phyloP scores from a whole-genome alignment of 106 monocot genomes.

The Gastrodia elata region DNA sequence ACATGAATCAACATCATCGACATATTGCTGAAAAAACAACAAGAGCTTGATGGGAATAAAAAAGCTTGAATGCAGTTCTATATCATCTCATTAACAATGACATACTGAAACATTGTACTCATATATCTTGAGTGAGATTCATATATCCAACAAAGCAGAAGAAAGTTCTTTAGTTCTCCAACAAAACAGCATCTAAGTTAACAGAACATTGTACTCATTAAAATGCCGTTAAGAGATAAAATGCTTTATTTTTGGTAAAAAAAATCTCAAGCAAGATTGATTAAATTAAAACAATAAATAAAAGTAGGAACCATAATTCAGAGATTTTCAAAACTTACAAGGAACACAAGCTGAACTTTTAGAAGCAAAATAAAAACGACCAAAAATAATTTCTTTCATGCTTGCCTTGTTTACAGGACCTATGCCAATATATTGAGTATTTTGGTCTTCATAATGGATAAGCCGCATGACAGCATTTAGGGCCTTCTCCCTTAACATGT shows the following conservation, averaged over 20 bases:
- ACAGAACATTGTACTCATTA: not conserved
- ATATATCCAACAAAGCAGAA: not conserved
- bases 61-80: not conserved
- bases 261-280: not conserved
- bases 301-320: not conserved
- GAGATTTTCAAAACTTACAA: not conserved
- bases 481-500: slow-evolving; percentile 70
- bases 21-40: not conserved
- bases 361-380: not conserved
- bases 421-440: slow-evolving; percentile 74
- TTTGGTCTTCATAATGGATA: slow-evolving; percentile 98
- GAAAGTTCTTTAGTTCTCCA: not conserved
- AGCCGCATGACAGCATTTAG: slow-evolving; percentile 53
- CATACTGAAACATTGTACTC: not conserved
- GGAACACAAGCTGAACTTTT: slow-evolving; percentile 2
- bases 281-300: slow-evolving; percentile 1
- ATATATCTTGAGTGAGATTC: not conserved
- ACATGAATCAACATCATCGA: not conserved
- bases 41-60: not conserved
- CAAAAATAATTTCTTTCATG: slow-evolving; percentile 5
- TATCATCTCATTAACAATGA: not conserved
- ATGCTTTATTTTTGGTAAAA: not conserved
- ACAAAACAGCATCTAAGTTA: not conserved
- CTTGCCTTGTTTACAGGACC: slow-evolving; percentile 93
- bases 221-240: not conserved